Base-by-base conservation (phyloP, 2,329 filamentous ascomycete species). In the Aquanectria penicillioides region DNA sequence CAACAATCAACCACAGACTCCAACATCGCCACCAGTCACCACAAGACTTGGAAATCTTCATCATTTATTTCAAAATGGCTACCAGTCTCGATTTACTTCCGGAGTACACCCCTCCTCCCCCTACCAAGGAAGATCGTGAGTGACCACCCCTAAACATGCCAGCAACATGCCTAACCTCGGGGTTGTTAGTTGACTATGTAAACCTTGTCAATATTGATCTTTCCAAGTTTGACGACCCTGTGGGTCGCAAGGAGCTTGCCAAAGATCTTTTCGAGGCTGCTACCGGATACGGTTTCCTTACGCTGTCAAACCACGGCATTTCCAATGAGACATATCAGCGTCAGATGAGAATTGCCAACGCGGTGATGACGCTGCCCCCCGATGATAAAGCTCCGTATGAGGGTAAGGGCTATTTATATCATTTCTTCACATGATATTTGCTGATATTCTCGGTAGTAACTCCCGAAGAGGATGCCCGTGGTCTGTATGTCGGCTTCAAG, bases 401-500 rank as follows among this genome's bases (percentile, higher is more conserved):
- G 51, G 68, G 65, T 69, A 41, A 15, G 23, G 38, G 6, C 17
- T 20, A n/a, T n/a, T n/a, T n/a, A n/a, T n/a, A n/a, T n/a, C n/a
- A n/a, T n/a, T n/a, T n/a, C n/a, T n/a, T n/a, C n/a, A n/a, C n/a
- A n/a, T n/a, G n/a, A n/a, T n/a, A 1, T 6, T 22, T 0, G n/a
- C 18, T 20, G 22, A 28, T 23, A 5, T 48, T 28, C 25, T 11
- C n/a, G n/a, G n/a, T 22, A 70, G 70, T 69, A 15, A 70, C 67
- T 2, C 68, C 68, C 17, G 70, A 71, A 49, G 70, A 71, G 43
- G 70, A 71, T 34, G 63, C 62, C 13, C 64, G 63, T n/a, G 70
- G 70, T 12, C 52, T 67, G 1, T 73, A 72, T 48, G 70, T 69
- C 18, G 70, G 70, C 4, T 73, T 64, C 58, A 73, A 73, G 58